Conservation (phyloP, 2,329 filamentous ascomycete genomes). For the Fulvia fulva region DNA sequence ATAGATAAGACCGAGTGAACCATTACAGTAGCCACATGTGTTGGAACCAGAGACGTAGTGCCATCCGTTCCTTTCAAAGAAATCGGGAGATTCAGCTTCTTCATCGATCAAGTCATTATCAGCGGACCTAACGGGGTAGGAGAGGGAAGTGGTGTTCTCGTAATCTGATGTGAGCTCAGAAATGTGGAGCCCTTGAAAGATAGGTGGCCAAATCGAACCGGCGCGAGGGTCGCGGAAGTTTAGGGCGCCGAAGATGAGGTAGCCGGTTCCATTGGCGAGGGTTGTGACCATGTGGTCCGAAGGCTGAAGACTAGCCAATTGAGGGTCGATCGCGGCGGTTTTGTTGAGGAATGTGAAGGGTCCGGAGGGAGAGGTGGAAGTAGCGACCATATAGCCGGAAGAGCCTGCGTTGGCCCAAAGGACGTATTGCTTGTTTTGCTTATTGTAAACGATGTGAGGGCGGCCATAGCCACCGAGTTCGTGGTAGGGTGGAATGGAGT, state of each 20-base stretch:
- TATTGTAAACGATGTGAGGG: conserved; percentile 26
- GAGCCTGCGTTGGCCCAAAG: conserved; percentile 28
- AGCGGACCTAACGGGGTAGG: conserved; percentile 19
- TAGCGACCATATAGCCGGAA: conserved; percentile 22
- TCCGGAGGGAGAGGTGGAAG: conserved; percentile 20
- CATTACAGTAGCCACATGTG: conserved; percentile 27
- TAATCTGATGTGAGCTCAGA: conserved; percentile 18
- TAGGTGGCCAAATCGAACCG: conserved; percentile 24
- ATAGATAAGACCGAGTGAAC: conserved; percentile 22
- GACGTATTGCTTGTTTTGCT: conserved; percentile 17
- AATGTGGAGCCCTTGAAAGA: conserved; percentile 25
- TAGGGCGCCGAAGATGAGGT: conserved; percentile 24
- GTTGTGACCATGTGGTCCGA: conserved; percentile 24
- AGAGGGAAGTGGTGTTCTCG: conserved; percentile 20
- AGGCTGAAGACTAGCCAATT: conserved; percentile 18
- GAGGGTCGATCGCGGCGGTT: conserved; percentile 20
- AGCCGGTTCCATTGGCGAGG: conserved; percentile 15
- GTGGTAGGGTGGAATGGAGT: conserved; percentile 7
- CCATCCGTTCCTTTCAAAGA: conserved; percentile 19
- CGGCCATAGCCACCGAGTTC: conserved; percentile 21
- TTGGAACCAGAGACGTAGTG: conserved; percentile 23
- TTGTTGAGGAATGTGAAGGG: conserved; percentile 18
- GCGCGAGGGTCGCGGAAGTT: conserved; percentile 22
- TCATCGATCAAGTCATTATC: conserved; percentile 21
- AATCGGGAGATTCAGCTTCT: conserved; percentile 24